phyloP scores from a whole-genome alignment of 2,329 filamentous ascomycete species.

The Fusarium chuoi region DNA sequence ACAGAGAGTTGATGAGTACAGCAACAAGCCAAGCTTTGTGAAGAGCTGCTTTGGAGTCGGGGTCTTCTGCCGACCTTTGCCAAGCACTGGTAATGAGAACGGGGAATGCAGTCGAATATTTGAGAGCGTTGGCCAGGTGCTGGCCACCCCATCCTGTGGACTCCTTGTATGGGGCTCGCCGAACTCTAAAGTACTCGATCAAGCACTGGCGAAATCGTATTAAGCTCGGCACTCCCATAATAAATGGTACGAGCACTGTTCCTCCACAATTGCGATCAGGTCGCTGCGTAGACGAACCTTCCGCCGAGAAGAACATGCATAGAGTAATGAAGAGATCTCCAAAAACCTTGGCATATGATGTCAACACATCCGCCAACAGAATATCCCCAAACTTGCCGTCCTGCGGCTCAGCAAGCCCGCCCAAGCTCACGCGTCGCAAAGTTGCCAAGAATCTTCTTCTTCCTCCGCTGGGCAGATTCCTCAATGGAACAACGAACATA shows the following conservation, averaged over 20 bases:
- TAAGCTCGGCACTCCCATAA: conserved; percentile 83
- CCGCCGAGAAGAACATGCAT: conserved; percentile 87
- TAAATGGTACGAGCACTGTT: conserved; percentile 79
- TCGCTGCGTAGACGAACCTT: conserved; percentile 78
- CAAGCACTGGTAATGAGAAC: conserved; percentile 84
- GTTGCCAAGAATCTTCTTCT: conserved; percentile 80
- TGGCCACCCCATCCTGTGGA: conserved; percentile 80
- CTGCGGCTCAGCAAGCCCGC: conserved; percentile 84
- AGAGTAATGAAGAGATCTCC: conserved; percentile 88
- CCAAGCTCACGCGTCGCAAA: conserved; percentile 81
- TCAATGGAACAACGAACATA: conserved; percentile 78
- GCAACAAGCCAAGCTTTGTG: conserved; percentile 75
- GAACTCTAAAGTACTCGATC: conserved; percentile 84
- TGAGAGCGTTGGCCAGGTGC: conserved; percentile 91
- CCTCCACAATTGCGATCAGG: conserved; percentile 88
- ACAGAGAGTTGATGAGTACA: conserved; percentile 84
- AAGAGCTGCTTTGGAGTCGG: conserved; percentile 54
- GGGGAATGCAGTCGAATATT: conserved; percentile 94
- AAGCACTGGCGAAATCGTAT: conserved; percentile 93
- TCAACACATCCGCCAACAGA: conserved; percentile 91
- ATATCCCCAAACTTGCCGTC: conserved; percentile 97
- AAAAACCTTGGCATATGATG: conserved; percentile 92
- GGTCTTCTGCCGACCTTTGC: conserved; percentile 68
- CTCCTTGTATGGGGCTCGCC: conserved; percentile 64
- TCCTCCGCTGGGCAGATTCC: conserved; percentile 73